These are phyloP conservation scores for Sporobolomyces phaffii DNA, from an alignment of 768 basidiomycete species.

Conservation along the genomic window DNA sequence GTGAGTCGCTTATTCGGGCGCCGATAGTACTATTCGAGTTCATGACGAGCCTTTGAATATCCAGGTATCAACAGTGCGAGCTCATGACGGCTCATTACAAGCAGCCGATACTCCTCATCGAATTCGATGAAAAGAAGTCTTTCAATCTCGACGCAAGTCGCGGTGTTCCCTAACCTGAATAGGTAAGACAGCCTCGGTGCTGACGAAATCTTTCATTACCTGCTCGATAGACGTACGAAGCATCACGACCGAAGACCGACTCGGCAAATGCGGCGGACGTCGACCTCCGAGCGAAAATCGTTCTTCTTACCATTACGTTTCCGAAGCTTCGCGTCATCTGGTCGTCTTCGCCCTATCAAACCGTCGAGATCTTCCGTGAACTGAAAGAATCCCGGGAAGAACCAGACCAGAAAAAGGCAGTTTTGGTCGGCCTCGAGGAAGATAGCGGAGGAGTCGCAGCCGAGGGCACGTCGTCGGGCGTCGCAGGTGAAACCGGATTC, in stretches of 20 bases:
- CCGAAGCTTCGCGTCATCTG: constrained; percentile 90
- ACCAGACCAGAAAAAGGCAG: constrained; percentile 70
- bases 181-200: not conserved
- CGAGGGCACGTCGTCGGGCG: constrained; percentile 49
- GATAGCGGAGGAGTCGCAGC: constrained; percentile 46
- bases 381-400: constrained; percentile 73
- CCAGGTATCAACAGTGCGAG: constrained; percentile 93
- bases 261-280: constrained; percentile 39
- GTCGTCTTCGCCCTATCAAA: constrained; percentile 92
- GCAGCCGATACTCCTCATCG: constrained; percentile 83
- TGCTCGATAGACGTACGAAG: constrained; percentile 19
- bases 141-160: constrained; percentile 74
- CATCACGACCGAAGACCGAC: constrained; percentile 22
- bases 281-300: constrained; percentile 81
- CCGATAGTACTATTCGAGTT: no score
- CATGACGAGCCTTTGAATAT: not conserved
- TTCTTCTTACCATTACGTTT: constrained; percentile 79
- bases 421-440: constrained; percentile 72
- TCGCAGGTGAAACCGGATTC: constrained; percentile 63
- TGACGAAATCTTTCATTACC: not conserved
- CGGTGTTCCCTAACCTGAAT: no score
- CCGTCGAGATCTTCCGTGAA: constrained; percentile 84
- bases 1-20: no score
- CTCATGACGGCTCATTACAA: constrained; percentile 95
- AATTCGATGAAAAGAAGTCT: constrained; percentile 95